A percentile compares a stretch with the other conserved stretches of the same genome.
Evolutionary conservation across 2,329 filamentous ascomycete genomes (phyloP).

Genomic region (Arachnomyces sp.): DNA sequence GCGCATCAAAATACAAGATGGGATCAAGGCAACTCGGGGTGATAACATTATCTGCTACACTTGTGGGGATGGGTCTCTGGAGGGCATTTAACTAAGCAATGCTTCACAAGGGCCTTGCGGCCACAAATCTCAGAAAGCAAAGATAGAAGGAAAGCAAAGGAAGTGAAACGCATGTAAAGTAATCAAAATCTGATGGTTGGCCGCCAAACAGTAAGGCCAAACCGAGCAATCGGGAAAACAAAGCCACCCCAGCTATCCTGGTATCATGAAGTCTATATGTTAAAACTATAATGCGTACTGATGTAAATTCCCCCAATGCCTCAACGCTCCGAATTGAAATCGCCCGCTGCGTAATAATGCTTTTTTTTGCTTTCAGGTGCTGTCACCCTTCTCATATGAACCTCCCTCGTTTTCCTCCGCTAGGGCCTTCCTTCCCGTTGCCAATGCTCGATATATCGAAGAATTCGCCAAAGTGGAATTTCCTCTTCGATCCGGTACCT

Average conservation of each 20-base stretch:
- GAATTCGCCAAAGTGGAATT: constrained; percentile 40
- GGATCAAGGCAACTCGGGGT: constrained; percentile 61
- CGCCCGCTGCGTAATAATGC: constrained; percentile 19
- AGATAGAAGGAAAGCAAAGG: neutral
- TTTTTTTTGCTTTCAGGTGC: constrained; percentile 13
- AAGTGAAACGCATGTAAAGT: neutral
- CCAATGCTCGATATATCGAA: constrained; percentile 41
- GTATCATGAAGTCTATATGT: constrained; percentile 24
- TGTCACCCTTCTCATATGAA: constrained; percentile 30
- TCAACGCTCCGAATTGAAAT: constrained; percentile 8
- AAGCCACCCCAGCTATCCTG: constrained; percentile 28
- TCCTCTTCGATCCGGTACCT: constrained; percentile 39
- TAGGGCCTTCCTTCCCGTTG: constrained; percentile 34
- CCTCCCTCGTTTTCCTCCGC: constrained; percentile 41
- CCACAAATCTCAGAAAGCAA: too few relatives aligned
- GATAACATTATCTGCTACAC: constrained; percentile 55
- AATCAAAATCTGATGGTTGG: constrained; percentile 3
- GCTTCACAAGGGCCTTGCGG: neutral
- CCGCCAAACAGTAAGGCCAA: constrained; percentile 5
- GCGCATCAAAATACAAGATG: constrained; percentile 64
- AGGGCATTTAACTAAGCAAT: constrained; percentile 49
- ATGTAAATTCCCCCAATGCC: too few relatives aligned
- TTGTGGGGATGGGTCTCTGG: constrained; percentile 64
- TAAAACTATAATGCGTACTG: constrained; percentile 12
- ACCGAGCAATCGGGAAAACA: constrained; percentile 4